Conservation (phyloP, 208 protist genomes). For the Tritrichomonas musculus region DNA sequence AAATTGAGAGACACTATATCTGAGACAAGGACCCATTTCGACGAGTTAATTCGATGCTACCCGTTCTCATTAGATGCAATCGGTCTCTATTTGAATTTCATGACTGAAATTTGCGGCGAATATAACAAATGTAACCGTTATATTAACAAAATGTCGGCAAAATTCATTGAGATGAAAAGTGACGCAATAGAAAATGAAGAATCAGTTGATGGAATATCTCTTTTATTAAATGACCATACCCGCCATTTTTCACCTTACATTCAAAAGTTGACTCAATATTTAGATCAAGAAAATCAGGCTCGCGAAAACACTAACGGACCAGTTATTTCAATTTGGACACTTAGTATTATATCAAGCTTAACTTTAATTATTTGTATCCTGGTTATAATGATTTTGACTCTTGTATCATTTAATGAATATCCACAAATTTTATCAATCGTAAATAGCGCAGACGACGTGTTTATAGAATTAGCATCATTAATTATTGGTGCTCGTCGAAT, state of each 20-base stretch:
- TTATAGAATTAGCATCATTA: not conserved
- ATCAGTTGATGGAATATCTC: not conserved
- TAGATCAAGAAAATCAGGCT: not conserved
- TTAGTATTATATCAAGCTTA: not conserved
- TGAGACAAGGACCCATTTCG: not conserved
- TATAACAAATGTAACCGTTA: not conserved
- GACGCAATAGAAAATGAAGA: not conserved
- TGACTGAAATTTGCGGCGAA: not conserved
- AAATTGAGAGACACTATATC: not conserved
- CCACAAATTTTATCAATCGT: not conserved
- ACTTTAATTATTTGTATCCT: not conserved
- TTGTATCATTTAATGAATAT: not conserved
- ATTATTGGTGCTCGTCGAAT: not conserved
- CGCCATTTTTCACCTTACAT: not conserved
- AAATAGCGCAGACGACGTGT: not conserved
- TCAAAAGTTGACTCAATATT: not conserved
- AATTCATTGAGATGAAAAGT: not conserved
- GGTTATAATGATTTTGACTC: not conserved
- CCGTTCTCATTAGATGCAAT: not conserved
- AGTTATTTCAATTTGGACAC: not conserved
- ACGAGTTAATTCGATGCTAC: not conserved
- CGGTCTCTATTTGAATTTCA: not conserved
- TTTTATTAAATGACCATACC: not conserved
- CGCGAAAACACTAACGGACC: not conserved
- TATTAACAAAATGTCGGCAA: not conserved